Percentiles rank a stretch among this genome's conserved stretches.
Conservation (phyloP, 208 protist genomes). For the Acanthamoeba castellanii region DNA sequence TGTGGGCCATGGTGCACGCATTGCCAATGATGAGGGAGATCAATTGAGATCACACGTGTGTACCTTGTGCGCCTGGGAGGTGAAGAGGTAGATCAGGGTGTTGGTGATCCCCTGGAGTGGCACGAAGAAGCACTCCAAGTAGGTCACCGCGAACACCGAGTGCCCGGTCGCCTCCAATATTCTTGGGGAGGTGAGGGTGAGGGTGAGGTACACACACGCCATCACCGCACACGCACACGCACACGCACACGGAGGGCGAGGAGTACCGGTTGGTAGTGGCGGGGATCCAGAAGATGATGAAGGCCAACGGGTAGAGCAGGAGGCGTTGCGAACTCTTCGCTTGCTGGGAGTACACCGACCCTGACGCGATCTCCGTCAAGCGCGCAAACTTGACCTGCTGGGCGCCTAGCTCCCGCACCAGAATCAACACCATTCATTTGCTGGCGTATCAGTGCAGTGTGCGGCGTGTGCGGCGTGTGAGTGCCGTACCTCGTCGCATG, state of each 20-base stretch:
- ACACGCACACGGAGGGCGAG: too few relatives aligned
- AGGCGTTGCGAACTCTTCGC: not conserved
- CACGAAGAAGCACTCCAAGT: constrained; percentile 36
- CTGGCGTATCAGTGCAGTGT: not conserved
- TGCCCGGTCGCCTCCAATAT: not conserved
- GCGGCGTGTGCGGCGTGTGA: not conserved
- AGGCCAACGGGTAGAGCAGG: not conserved
- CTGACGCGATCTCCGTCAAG: constrained; percentile 27
- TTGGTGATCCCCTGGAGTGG: not conserved
- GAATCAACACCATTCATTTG: not conserved
- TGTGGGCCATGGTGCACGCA: too few relatives aligned
- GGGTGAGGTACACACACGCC: too few relatives aligned
- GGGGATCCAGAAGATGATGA: constrained; percentile 31
- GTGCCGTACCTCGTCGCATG: not conserved
- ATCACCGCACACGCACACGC: too few relatives aligned
- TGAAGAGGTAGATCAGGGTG: constrained; percentile 30
- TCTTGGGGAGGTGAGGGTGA: not conserved
- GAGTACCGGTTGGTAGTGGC: constrained; percentile 30
- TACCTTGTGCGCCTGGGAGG: constrained; percentile 20
- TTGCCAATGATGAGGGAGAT: too few relatives aligned
- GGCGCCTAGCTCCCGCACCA: not conserved
- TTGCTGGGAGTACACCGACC: not conserved
- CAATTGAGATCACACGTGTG: not conserved
- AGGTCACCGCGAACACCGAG: not conserved
- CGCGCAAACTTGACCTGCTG: not conserved